Base-by-base conservation (phyloP, 495 filamentous ascomycete species). In the Penicillium herquei region DNA sequence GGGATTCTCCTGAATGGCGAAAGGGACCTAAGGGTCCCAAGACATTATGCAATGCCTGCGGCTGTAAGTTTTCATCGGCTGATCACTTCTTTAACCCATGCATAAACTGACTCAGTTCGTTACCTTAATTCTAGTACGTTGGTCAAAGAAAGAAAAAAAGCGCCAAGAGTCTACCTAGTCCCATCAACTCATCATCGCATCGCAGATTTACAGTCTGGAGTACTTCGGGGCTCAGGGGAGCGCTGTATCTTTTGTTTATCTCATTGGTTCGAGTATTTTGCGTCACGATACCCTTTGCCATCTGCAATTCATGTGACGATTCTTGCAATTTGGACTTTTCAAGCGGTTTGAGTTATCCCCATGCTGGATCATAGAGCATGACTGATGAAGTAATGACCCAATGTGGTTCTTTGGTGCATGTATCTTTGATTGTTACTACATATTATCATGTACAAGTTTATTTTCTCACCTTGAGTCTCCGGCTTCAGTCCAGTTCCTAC, bases 41-140 rank as follows among this genome's bases (percentile, higher is more conserved):
- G 74, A 97, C 93, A 2, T 75, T 98, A 42, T 98, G 94, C 73
- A 98, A 98, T 77, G 94, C 94, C 18, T 98, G 94, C 73, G 94
- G 94, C 55, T 81, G 92, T 73, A 73, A 73, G 83, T 81, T 54
- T 46, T 33, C n/a, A 13, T 7, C 6, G 6, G 4, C 21, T 26
- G 4, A 4, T 8, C 11, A 31, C 34, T 35, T 61, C 14, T 41
- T 18, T 33, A 33, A 49, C n/a, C 14, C 12, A 9, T 35, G 21
- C 21, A 11, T 33, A 46, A 32, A 33, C 16, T 33, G 39, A 40
- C 55, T 53, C 53, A 34, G 32, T 49, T 7, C 35, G 8, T 14
- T 50, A 2, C 31, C 12, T 16, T 17, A 17, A 43, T 54, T 51
- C 9, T 60, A 81, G 79, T 82, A 56, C 84, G 88, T 12, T 90